phyloP scores from a whole-genome alignment of 306 rosid species.

The Psophocarpus tetragonolobus region DNA sequence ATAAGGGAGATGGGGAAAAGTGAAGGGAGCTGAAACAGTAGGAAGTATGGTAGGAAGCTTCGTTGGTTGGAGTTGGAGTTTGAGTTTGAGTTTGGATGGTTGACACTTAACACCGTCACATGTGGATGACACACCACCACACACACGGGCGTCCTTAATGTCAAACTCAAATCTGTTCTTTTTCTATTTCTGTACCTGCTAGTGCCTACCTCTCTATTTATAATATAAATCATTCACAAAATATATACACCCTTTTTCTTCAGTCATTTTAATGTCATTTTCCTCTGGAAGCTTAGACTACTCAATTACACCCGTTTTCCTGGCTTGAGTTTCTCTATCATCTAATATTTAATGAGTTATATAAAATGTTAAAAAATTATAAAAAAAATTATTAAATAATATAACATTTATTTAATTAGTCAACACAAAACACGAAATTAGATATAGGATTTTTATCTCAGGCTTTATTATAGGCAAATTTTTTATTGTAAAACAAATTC shows the following conservation, averaged over 20 bases:
- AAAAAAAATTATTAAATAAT: too few species aligned
- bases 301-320: too few species aligned
- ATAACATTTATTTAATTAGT: too few species aligned
- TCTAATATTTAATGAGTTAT: too few species aligned
- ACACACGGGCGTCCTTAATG: constrained; percentile 22
- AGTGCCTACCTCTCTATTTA: neutral
- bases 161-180: constrained; percentile 1
- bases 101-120: constrained; percentile 26
- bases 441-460: too few species aligned
- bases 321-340: too few species aligned
- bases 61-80: constrained; percentile 45
- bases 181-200: too few species aligned
- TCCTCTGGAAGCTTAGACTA: neutral
- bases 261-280: neutral
- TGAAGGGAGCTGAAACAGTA: constrained; percentile 35
- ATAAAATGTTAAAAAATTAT: too few species aligned
- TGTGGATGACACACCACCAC: neutral
- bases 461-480: too few species aligned
- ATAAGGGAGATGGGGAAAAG: constrained; percentile 27
- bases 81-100: constrained; percentile 44
- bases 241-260: neutral
- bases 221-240: neutral
- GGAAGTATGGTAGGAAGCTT: constrained; percentile 69
- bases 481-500: too few species aligned
- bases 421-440: too few species aligned